Conservation (phyloP, 208 protist species). For the Crithidia mellificae region DNA sequence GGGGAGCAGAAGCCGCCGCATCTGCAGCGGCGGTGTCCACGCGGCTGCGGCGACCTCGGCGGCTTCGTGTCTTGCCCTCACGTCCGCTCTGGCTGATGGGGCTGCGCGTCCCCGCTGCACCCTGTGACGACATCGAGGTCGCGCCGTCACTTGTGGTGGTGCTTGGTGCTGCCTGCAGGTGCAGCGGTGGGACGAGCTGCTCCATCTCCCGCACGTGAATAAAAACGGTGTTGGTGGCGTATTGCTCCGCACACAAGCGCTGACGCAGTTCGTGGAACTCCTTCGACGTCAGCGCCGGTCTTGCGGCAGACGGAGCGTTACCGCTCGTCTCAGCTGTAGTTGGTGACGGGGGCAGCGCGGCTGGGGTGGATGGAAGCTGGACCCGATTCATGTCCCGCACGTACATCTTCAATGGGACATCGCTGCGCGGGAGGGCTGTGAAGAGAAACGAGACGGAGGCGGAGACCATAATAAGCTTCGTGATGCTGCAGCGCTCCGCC, state of each 20-base stretch:
- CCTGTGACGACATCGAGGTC: not conserved
- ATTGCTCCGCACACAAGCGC: constrained; percentile 70
- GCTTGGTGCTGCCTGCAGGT: constrained; percentile 35
- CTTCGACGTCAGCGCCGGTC: constrained; percentile 17
- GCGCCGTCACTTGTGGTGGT: not conserved
- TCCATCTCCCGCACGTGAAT: constrained; percentile 88
- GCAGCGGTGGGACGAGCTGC: constrained; percentile 65
- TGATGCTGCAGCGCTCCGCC: constrained; percentile 74
- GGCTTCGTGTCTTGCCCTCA: constrained; percentile 14
- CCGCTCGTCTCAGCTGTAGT: not conserved
- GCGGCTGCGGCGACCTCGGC: constrained; percentile 20
- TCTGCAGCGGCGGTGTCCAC: not conserved
- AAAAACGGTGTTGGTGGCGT: constrained; percentile 62
- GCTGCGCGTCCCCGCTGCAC: no score
- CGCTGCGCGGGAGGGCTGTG: constrained; percentile 45
- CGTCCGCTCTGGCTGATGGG: not conserved
- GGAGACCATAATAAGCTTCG: constrained; percentile 84
- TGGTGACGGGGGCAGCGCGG: not conserved
- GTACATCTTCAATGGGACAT: constrained; percentile 49
- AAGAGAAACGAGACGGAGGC: constrained; percentile 77
- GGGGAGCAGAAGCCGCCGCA: not conserved
- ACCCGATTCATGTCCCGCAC: constrained; percentile 64
- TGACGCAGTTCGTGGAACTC: constrained; percentile 40
- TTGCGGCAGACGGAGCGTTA: not conserved
- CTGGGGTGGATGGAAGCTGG: constrained; percentile 8